Evolutionary conservation across 306 rosid genomes (phyloP), one percentile per base, ranked within the genome.

Genomic region (Mimosa bimucronata): DNA sequence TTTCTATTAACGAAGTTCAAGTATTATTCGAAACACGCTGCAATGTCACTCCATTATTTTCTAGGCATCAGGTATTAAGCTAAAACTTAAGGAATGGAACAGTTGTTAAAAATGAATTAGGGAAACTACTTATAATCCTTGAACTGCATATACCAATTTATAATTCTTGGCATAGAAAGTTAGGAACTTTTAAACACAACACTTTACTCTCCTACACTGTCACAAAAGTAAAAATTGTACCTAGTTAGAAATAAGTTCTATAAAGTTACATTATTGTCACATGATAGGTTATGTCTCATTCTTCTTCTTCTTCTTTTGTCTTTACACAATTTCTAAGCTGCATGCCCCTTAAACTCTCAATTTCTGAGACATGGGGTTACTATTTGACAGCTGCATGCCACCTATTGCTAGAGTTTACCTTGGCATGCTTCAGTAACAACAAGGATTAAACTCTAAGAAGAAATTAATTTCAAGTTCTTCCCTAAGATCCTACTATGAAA

Each of bases 381-480:
- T 13, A 25, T 6, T 44, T 70, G 58, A 44, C 1, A 7, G 38
- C 37, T 45, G 28, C 7, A 19, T 4, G 40, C 7, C 21, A 16
- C 48, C 25, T 37, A 44, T 44, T 70, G 58, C 75, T 25, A 25
- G 40, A 37, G 58, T 8, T 25, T 26, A 16, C 57, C 41, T 45
- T 71, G 75, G 60, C 29, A 21, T 68, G 73, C 50, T n/a, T 68
- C 52, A n/a, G 50, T 9, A 40, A 68, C n/a, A 40, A 10, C 45
- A 9, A 13, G 50, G 44, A 67, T 38, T 67, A 38, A 38, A 37
- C 48, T 37, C 8, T 10, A 16, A 66, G 34, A 10, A 2, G 29
- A 67, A 66, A 19, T 38, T 18, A n/a, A 38, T 38, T 37, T 10
- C 8, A 37, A 67, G 12, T 16, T 34, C 29, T 61, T 42, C 42